Conservation (phyloP, 2,329 filamentous ascomycete genomes). For the Diaporthe amygdali region DNA sequence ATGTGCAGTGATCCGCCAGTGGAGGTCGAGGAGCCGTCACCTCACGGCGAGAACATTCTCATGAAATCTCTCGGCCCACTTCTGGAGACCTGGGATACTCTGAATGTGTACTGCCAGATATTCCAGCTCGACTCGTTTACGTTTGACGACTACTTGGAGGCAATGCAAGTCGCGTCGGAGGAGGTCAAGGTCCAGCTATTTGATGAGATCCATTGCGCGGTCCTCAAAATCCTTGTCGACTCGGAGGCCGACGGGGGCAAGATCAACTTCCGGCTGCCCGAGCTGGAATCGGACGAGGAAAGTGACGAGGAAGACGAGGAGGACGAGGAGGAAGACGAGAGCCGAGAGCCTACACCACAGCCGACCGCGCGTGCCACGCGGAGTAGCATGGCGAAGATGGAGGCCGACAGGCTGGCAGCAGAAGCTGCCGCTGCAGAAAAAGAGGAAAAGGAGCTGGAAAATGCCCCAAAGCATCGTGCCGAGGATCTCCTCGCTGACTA, state of each 20-base stretch:
- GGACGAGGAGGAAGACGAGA: constrained; percentile 57
- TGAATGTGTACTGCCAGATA: constrained; percentile 97
- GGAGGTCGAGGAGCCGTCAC: constrained; percentile 49
- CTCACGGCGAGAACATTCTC: constrained; percentile 65
- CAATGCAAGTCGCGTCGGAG: constrained; percentile 77
- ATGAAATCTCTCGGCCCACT: constrained; percentile 87
- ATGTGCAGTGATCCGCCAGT: constrained; percentile 70
- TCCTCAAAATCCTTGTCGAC: constrained; percentile 85
- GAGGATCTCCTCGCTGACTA: constrained; percentile 76
- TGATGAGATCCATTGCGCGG: constrained; percentile 88
- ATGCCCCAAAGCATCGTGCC: constrained; percentile 67
- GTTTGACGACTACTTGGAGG: constrained; percentile 93
- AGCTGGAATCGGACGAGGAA: constrained; percentile 73
- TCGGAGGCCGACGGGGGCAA: constrained; percentile 77
- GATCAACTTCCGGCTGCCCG: constrained; percentile 78
- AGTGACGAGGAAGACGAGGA: constrained; percentile 68
- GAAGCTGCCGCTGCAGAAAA: constrained; percentile 62
- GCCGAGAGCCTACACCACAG: constrained; percentile 75
- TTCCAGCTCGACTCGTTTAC: constrained; percentile 96
- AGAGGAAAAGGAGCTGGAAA: constrained; percentile 51
- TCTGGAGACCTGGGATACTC: constrained; percentile 92
- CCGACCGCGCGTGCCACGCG: constrained; percentile 76
- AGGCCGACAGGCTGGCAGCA: constrained; percentile 71
- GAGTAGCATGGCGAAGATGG: constrained; percentile 83
- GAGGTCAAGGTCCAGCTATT: constrained; percentile 83